phyloP scores from a whole-genome alignment of 2,329 filamentous ascomycete genomes.

The Aspergillus neotritici region DNA sequence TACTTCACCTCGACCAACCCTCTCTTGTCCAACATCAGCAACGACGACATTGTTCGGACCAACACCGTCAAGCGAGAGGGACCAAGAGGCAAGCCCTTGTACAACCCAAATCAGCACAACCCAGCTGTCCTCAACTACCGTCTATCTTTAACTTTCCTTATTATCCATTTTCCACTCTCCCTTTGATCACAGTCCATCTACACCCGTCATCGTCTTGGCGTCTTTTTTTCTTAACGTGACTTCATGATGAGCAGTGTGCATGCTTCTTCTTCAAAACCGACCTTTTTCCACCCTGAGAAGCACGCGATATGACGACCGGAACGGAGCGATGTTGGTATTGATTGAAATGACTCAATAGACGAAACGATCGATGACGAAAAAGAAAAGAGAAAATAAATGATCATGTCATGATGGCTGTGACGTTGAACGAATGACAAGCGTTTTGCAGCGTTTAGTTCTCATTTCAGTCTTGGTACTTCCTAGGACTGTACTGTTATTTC shows the following conservation, averaged over 20 bases:
- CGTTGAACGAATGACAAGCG: conserved; percentile 1
- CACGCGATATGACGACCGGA: neutral
- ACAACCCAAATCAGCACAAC: too few species aligned
- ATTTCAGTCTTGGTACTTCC: too few species aligned
- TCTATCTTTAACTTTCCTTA: conserved; percentile 3
- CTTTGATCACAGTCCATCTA: neutral
- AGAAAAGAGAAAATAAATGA: neutral
- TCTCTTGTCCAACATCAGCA: too few species aligned
- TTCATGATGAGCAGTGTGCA: too few species aligned
- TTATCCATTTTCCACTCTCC: neutral
- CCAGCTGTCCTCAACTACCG: too few species aligned
- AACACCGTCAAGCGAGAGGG: neutral
- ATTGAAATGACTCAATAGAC: neutral
- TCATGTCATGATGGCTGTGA: conserved; percentile 1
- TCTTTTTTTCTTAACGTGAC: too few species aligned
- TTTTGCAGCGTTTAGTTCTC: neutral
- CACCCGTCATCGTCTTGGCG: too few species aligned
- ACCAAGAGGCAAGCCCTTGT: neutral
- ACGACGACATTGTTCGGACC: too few species aligned
- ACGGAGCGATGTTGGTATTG: neutral
- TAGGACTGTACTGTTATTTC: too few species aligned
- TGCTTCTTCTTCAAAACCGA: neutral
- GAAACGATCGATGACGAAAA: neutral
- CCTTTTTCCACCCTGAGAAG: neutral
- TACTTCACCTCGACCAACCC: too few species aligned